Conservation (phyloP, 1,284 basidiomycete genomes). For the Ceratobasidium sp. region DNA sequence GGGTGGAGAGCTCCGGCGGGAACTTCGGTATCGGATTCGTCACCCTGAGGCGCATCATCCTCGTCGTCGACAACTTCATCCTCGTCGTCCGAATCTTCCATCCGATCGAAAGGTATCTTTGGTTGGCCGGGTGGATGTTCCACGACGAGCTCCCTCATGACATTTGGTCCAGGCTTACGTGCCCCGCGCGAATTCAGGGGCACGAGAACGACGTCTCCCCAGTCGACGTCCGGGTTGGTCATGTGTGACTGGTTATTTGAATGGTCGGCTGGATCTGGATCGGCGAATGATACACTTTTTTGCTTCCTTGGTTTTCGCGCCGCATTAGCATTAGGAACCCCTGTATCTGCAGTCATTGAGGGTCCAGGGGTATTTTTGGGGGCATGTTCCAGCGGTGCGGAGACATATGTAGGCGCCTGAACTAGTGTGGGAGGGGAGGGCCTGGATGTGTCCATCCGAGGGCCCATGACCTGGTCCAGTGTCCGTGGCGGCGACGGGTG, state of each 20-base stretch:
- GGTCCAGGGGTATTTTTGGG: background rate
- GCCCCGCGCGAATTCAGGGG: slow-evolving; percentile 60
- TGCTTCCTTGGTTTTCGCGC: slow-evolving; percentile 55
- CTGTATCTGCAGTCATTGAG: background rate
- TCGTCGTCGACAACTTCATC: slow-evolving; percentile 2
- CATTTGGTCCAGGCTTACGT: slow-evolving; percentile 56
- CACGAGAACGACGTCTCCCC: slow-evolving; percentile 67
- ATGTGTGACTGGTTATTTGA: background rate
- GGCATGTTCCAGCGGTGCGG: slow-evolving; percentile 1
- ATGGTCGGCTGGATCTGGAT: slow-evolving; percentile 53
- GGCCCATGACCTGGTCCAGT: slow-evolving; percentile 10
- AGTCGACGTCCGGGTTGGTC: slow-evolving; percentile 51
- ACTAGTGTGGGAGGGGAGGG: background rate
- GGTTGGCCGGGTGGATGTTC: slow-evolving; percentile 46
- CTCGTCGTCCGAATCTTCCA: slow-evolving; percentile 26
- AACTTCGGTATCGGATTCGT: slow-evolving; percentile 59
- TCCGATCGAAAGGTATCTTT: background rate
- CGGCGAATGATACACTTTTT: slow-evolving; percentile 74
- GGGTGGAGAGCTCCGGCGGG: slow-evolving; percentile 46
- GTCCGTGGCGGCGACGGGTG: background rate
- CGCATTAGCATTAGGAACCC: background rate
- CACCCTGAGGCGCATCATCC: slow-evolving; percentile 49
- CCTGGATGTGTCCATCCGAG: background rate
- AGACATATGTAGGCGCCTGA: background rate
- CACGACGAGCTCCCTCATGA: slow-evolving; percentile 54